phyloP scores from a whole-genome alignment of 2,329 filamentous ascomycete genomes.

The Aureobasidium melanogenum region DNA sequence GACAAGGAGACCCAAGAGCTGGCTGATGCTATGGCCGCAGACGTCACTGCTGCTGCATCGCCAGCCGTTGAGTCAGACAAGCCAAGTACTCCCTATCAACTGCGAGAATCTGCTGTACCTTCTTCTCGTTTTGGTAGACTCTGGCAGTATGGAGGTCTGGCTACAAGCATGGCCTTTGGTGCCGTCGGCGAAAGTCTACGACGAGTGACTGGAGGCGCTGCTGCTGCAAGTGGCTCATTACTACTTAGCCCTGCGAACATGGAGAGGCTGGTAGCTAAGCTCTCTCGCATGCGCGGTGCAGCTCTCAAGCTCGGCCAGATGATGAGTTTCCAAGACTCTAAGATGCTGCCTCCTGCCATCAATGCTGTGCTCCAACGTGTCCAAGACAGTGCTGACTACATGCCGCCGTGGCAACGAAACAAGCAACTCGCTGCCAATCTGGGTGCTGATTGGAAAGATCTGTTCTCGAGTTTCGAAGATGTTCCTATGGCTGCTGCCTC shows the following conservation, averaged over 20 bases:
- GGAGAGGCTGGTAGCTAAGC: slow-evolving; percentile 82
- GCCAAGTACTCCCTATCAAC: slow-evolving; percentile 45
- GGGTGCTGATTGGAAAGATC: slow-evolving; percentile 71
- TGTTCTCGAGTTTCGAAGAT: slow-evolving; percentile 81
- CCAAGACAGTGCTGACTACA: slow-evolving; percentile 94
- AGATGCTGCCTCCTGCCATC: slow-evolving; percentile 81
- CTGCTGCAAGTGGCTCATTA: slow-evolving; percentile 54
- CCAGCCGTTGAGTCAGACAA: slow-evolving; percentile 6
- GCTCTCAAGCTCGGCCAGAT: slow-evolving; percentile 97
- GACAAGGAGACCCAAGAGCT: slow-evolving; percentile 15
- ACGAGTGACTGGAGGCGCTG: slow-evolving; percentile 61
- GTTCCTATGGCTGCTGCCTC: slow-evolving; percentile 90
- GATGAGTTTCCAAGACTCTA: slow-evolving; percentile 96
- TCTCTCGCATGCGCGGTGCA: slow-evolving; percentile 93
- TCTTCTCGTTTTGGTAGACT: slow-evolving; percentile 77
- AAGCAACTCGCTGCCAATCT: slow-evolving; percentile 72
- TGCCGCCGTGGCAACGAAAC: slow-evolving; percentile 89
- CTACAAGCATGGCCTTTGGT: slow-evolving; percentile 90
- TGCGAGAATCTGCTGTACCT: slow-evolving; percentile 84
- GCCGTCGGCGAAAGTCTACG: slow-evolving; percentile 79
- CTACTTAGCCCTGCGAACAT: slow-evolving; percentile 86
- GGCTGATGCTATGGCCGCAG: slow-evolving; percentile 26
- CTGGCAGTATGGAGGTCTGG: slow-evolving; percentile 91
- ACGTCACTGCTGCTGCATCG: slow-evolving; percentile 18
- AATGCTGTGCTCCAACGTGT: slow-evolving; percentile 87